phyloP scores from a whole-genome alignment of 1,139 yeast species.

The Geotrichum siamense region DNA sequence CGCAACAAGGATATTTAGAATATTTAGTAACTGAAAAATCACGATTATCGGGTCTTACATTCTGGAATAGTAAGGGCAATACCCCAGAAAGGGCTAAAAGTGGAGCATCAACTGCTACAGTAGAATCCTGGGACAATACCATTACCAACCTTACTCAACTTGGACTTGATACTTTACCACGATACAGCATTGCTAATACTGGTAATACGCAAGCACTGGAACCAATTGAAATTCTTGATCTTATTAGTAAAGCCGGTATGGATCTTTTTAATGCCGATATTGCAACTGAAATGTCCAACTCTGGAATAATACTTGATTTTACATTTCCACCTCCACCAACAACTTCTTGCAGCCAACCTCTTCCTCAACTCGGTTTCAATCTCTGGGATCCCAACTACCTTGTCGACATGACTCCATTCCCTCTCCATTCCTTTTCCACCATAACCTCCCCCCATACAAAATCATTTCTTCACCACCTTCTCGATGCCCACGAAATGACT shows the following conservation, averaged over 20 bases:
- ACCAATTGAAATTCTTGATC: conserved; percentile 34
- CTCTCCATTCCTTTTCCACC: conserved; percentile 22
- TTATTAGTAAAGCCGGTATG: conserved; percentile 29
- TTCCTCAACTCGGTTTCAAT: conserved; percentile 27
- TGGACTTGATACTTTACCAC: conserved; percentile 19
- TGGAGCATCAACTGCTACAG: conserved; percentile 14
- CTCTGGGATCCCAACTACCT: conserved; percentile 32
- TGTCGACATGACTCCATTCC: conserved; percentile 28
- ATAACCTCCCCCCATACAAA: conserved; percentile 30
- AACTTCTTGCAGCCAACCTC: conserved; percentile 14
- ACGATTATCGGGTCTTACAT: conserved; percentile 24
- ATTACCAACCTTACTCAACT: conserved; percentile 8
- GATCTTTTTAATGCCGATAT: conserved; percentile 35
- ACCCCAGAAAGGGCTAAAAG: conserved; percentile 7
- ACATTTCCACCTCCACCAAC: conserved; percentile 25
- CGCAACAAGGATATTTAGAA: conserved; percentile 28
- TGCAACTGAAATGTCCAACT: conserved; percentile 31
- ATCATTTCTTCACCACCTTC: conserved; percentile 39
- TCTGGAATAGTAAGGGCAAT: conserved; percentile 22
- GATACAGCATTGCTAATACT: conserved; percentile 25
- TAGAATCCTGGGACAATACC: conserved; percentile 18
- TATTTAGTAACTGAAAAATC: conserved; percentile 19
- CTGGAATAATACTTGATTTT: conserved; percentile 37
- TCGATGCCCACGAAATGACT: conserved; percentile 39
- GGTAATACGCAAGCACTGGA: conserved; percentile 20